These are phyloP conservation scores for Colletotrichum spaethianum DNA, from an alignment of 2,329 filamentous ascomycete genomes.

Conservation along the genomic window DNA sequence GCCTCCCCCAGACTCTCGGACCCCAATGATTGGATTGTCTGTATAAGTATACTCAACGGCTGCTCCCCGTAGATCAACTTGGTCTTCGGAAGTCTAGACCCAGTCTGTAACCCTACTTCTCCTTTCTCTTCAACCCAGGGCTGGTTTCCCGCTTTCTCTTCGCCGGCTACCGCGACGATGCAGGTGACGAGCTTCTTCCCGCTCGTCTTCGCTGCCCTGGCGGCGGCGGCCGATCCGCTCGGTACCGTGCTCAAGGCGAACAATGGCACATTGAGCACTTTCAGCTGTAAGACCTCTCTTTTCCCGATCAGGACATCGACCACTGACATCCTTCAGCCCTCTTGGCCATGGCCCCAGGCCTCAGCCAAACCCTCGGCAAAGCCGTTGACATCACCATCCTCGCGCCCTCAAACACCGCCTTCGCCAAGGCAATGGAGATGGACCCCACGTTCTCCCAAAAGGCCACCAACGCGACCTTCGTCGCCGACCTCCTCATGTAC, in stretches of 20 bases:
- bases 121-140: conserved; percentile 4
- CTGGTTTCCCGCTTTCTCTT: conserved; percentile 20
- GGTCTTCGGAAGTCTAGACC: conserved; percentile 17
- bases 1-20: conserved; percentile 23
- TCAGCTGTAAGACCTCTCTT: conserved; percentile 40
- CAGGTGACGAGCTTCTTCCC: conserved; percentile 42
- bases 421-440: conserved; percentile 53
- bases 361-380: conserved; percentile 48
- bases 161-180: conserved; percentile 40
- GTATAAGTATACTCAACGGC: conserved; percentile 37
- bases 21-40: conserved; percentile 27
- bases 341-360: conserved; percentile 38
- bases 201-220: conserved; percentile 42
- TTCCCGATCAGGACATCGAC: background rate
- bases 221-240: conserved; percentile 43
- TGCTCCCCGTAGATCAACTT: background rate
- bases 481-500: conserved; percentile 69
- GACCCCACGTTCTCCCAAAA: conserved; percentile 50
- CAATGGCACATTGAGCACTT: conserved; percentile 45
- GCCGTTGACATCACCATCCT: conserved; percentile 61
- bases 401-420: conserved; percentile 70
- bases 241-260: conserved; percentile 44
- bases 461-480: conserved; percentile 57
- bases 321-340: conserved; percentile 40
- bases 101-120: conserved; percentile 10